These are phyloP conservation scores for Penicillium sp. DNA, from an alignment of 2,329 filamentous ascomycete genomes.

Conservation along the genomic window DNA sequence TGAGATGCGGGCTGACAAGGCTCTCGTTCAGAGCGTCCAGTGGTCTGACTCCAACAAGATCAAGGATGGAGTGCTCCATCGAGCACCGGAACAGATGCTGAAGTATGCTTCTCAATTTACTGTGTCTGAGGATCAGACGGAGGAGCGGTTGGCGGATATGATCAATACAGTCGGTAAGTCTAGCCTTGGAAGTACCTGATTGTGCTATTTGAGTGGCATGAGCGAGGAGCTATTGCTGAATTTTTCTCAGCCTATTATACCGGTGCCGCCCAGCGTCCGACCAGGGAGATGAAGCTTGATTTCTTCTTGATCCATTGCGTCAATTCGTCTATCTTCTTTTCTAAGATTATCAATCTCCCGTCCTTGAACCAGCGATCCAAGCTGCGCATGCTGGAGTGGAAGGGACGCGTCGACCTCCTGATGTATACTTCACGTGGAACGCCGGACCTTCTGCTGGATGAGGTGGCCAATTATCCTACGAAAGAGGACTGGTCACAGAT, in stretches of 20 bases:
- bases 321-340: conserved; percentile 67
- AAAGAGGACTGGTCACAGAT: conserved; percentile 42
- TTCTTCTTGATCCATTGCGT: conserved; percentile 76
- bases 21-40: conserved; percentile 47
- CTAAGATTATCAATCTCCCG: conserved; percentile 53
- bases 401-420: conserved; percentile 63
- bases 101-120: conserved; percentile 51
- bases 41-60: conserved; percentile 56
- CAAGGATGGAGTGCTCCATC: conserved; percentile 57
- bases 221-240: background rate
- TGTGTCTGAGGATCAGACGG: conserved; percentile 50
- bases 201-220: background rate
- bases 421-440: conserved; percentile 63
- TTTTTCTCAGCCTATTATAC: conserved; percentile 43
- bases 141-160: conserved; percentile 57
- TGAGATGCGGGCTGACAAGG: conserved; percentile 49
- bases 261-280: conserved; percentile 54
- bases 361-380: conserved; percentile 56
- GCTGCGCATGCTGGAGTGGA: conserved; percentile 67
- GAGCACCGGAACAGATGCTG: conserved; percentile 57
- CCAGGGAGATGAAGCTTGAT: conserved; percentile 64
- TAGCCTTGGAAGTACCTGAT: background rate
- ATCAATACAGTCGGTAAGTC: conserved; percentile 52
- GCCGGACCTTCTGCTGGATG: conserved; percentile 52
- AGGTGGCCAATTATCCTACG: conserved; percentile 54